A percentile compares a stretch with the other conserved stretches of the same genome.
phyloP scores from a whole-genome alignment of 768 basidiomycete species.

The Russula griseocarnosa region DNA sequence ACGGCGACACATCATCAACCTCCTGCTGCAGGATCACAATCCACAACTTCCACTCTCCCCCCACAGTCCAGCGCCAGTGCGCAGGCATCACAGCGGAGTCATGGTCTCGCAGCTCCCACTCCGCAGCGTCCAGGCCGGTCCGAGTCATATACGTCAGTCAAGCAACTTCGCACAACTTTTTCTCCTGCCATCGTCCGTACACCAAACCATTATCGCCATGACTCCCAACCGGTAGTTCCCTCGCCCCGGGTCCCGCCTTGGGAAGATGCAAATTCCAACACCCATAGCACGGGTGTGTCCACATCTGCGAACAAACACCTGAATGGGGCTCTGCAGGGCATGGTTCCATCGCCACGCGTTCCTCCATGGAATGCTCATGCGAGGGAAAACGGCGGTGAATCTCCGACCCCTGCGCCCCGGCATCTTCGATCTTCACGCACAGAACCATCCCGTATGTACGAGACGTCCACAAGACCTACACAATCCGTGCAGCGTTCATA shows the following conservation, averaged over 20 bases:
- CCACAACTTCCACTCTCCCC: neutral
- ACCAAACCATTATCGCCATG: conserved; percentile 52
- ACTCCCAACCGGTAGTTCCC: conserved; percentile 22
- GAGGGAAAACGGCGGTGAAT: conserved; percentile 12
- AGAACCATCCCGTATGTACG: conserved; percentile 15
- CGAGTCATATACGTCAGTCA: conserved; percentile 49
- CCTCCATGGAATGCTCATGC: conserved; percentile 12
- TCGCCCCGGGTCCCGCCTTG: conserved; percentile 25
- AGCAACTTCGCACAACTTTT: conserved; percentile 62
- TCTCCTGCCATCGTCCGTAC: conserved; percentile 65
- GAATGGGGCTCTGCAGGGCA: neutral
- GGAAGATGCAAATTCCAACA: neutral
- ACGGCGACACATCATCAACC: conserved; percentile 10
- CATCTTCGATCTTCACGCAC: conserved; percentile 5
- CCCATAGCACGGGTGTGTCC: conserved; percentile 4
- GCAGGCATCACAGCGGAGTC: conserved; percentile 20
- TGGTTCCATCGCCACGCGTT: conserved; percentile 21
- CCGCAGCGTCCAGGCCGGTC: conserved; percentile 29
- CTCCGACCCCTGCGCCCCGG: conserved; percentile 22
- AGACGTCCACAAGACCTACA: neutral
- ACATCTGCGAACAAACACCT: conserved; percentile 19
- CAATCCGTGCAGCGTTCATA: conserved; percentile 21
- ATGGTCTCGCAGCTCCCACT: conserved; percentile 27
- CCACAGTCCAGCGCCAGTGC: conserved; percentile 2
- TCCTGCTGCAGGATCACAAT: neutral